Percentiles rank a stretch among this genome's conserved stretches.
Evolutionary conservation across 1,139 yeast species (phyloP).

Genomic region (Candida tetrigidarum): DNA sequence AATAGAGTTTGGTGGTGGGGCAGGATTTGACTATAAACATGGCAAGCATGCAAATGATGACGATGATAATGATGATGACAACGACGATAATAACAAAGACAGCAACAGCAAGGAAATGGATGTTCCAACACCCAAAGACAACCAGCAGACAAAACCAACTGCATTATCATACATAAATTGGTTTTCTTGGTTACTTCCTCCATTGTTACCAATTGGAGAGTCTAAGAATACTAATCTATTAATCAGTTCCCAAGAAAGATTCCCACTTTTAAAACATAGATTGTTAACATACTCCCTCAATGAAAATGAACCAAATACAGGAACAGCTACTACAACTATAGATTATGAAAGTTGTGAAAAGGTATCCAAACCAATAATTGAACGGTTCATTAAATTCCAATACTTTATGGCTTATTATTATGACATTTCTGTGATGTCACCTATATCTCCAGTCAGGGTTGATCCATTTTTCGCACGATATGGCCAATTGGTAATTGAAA

Average conservation of each 20-base stretch:
- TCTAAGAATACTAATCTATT: not conserved
- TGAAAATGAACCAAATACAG: slow-evolving; percentile 1
- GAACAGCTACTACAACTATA: not conserved
- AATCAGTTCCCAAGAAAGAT: slow-evolving; percentile 11
- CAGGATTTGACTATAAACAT: slow-evolving; percentile 29
- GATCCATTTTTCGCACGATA: slow-evolving; percentile 20
- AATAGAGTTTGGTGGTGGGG: slow-evolving; percentile 33
- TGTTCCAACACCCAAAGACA: too few relatives aligned
- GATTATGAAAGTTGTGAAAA: slow-evolving; percentile 7
- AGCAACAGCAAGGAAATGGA: not conserved
- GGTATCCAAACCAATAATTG: slow-evolving; percentile 6
- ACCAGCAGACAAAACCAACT: not conserved
- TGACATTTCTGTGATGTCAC: slow-evolving; percentile 18
- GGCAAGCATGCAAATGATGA: slow-evolving; percentile 12
- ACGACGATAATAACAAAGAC: not conserved
- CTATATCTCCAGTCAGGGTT: slow-evolving; percentile 13
- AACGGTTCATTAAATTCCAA: slow-evolving; percentile 21
- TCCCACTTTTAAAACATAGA: slow-evolving; percentile 16
- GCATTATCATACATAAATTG: slow-evolving; percentile 19
- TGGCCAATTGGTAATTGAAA: slow-evolving; percentile 17
- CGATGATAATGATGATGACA: slow-evolving; percentile 11
- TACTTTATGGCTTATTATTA: slow-evolving; percentile 25
- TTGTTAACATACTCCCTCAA: slow-evolving; percentile 15
- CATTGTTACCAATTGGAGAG: slow-evolving; percentile 21
- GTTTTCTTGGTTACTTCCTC: slow-evolving; percentile 31